Conservation (phyloP, 805 yeast species). For the Jamesozyma jinghongensis region DNA sequence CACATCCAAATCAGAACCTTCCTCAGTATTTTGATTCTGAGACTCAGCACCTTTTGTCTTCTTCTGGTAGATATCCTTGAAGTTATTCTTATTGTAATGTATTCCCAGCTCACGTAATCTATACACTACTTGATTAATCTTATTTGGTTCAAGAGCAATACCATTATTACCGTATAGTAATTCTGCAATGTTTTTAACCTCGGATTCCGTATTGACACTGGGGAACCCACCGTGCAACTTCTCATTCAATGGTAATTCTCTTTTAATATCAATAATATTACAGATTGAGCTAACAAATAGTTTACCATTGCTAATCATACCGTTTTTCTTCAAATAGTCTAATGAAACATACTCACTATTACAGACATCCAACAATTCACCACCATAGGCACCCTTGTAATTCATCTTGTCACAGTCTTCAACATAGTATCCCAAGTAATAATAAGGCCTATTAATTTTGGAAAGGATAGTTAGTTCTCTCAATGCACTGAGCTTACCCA, state of each 20-base stretch:
- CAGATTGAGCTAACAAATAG: conserved; percentile 15
- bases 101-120: conserved; percentile 10
- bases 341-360: conserved; percentile 35
- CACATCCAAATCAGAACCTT: neutral
- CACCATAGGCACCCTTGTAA: conserved; percentile 73
- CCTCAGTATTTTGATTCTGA: conserved; percentile 1
- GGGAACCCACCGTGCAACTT: conserved; percentile 2
- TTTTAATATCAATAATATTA: neutral
- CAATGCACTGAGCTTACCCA: conserved; percentile 73
- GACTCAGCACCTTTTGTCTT: neutral
- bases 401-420: conserved; percentile 75
- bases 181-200: conserved; percentile 28
- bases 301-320: conserved; percentile 20
- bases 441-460: conserved; percentile 37
- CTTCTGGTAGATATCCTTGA: neutral
- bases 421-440: conserved; percentile 74
- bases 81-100: conserved; percentile 7
- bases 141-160: conserved; percentile 13
- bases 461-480: conserved; percentile 54
- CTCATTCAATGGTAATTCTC: conserved; percentile 5
- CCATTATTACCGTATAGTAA: conserved; percentile 33
- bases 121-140: neutral
- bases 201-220: neutral
- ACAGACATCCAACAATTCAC: conserved; percentile 53
- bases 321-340: conserved; percentile 5